Base-by-base conservation (phyloP, 2,329 filamentous ascomycete species). In the Stachybotrys chartarum region DNA sequence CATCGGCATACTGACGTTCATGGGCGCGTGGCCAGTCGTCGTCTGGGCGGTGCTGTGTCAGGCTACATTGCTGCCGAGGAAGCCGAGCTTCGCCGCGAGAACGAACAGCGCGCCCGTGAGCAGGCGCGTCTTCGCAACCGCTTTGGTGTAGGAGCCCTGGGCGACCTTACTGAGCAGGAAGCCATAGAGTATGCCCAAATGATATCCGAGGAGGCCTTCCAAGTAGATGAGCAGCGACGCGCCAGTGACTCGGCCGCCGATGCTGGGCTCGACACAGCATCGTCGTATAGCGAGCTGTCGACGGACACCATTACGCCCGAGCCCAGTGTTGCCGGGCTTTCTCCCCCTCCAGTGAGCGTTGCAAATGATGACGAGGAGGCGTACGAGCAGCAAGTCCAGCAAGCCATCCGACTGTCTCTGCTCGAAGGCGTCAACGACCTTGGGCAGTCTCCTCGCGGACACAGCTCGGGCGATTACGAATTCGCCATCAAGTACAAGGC, bases 31-130 rank as follows among this genome's bases (percentile, higher is more conserved):
- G 72, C 72, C 16, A 76, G 74, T 53, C 78, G 81, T 49, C 75
- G 80, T 5, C 71, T 86, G 18, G 82, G 89, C 48, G 86, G 84
- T 17, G 85, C 87, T 30, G 78, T 96, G 42, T 83, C 86, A 57
- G 87, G 87, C 59, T 92, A 92, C 65, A 97, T 97, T 59, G 86
- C 86, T 46, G 87, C 89, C n/a, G 93, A 97, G 69, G 83, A 88
- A 60, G 80, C 85, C 48, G 91, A 96, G 68, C 79, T 97, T 55
- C 86, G 88, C 55, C 80, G 81, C 8, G 90, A 96, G 64, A 84
- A 86, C 61, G 75, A 85, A 35, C 80, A 83, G 48, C 81, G 83
- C 45, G 78, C 79, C 30, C 86, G 85, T 55, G 87, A 95, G 64
- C 78, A 84, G 54, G 81, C 84, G 16, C 84, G 85, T 30, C 77